Evolutionary conservation across 352 stramenopile genomes (phyloP), one percentile per base, ranked within the genome.

Genomic region (Pythium aquatile): DNA sequence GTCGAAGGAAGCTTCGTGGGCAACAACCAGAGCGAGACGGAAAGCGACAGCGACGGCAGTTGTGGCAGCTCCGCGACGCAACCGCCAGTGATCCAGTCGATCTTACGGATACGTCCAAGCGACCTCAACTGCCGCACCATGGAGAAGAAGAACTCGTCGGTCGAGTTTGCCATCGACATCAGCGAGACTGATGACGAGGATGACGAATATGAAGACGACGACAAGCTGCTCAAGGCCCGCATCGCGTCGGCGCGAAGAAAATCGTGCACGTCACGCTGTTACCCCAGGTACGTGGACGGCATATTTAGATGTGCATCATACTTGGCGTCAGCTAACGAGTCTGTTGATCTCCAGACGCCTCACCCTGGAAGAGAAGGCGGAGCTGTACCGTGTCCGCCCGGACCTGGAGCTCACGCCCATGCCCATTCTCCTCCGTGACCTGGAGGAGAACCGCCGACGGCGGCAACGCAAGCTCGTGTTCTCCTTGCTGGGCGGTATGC

Each of bases 31-130:
- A 92, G 83, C 65, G 83, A 92, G 69, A 92, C 83, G 3, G 83
- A 92, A 44, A 92, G 83, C 70, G 83, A 92, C 58, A 92, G 83
- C 42, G 83, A 92, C 65, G 75, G 76, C 2, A 87, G 79, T 58
- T 85, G 69, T 61, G 75, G 73, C 61, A 64, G 61, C 61, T 62
- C 70, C 11, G 35, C 56, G 32, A 64, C 51, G 46, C 42, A 47
- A 16, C 61, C 61, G 30, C 47, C 64, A 0, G 76, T 69, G 46
- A 72, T 90, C 35, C 81, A 88, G 65, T 90, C 83, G 28, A 92
- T 92, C 62, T 63, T 92, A 39, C 74, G 83, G 60, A 80, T 89
- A 73, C 72, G 80, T 2, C 69, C 73, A 17, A 58, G 59, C 46
- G 72, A 65, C 28, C 64, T 56, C 58, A 74, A 65, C 9, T 80